Conservation (phyloP, 768 basidiomycete genomes). For the Strobilomyces confusus region DNA sequence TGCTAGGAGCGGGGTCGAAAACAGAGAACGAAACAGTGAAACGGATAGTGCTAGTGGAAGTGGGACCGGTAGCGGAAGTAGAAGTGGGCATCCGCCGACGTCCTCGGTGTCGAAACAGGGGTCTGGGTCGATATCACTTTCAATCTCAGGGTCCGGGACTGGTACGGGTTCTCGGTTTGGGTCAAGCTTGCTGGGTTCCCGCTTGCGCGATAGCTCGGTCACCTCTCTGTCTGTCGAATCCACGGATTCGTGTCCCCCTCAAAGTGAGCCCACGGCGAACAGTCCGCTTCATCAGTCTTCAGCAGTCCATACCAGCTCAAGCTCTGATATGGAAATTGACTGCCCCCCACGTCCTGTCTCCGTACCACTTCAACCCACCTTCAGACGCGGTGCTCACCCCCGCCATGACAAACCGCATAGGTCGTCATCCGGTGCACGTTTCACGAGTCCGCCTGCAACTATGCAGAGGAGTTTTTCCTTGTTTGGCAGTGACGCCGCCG, state of each 20-base stretch:
- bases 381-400: background rate
- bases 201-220: conserved; percentile 28
- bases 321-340: conserved; percentile 28
- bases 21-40: conserved; percentile 9
- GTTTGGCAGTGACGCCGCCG: conserved; percentile 6
- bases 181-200: conserved; percentile 19
- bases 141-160: conserved; percentile 23
- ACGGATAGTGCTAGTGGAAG: conserved; percentile 13
- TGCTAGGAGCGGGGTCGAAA: conserved; percentile 6
- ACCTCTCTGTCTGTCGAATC: conserved; percentile 28
- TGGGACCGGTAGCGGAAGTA: background rate
- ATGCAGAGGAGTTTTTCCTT: background rate
- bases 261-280: conserved; percentile 4
- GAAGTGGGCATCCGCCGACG: conserved; percentile 8
- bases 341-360: conserved; percentile 17
- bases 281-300: conserved; percentile 7
- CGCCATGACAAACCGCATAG: conserved; percentile 7
- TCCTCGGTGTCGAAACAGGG: conserved; percentile 18
- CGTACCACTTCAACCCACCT: conserved; percentile 13
- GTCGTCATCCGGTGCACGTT: conserved; percentile 15
- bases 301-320: conserved; percentile 2
- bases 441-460: conserved; percentile 13
- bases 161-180: conserved; percentile 23
- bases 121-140: conserved; percentile 26
- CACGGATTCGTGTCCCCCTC: conserved; percentile 12